phyloP scores from a whole-genome alignment of 768 basidiomycete species.

The Megacollybia marginata region DNA sequence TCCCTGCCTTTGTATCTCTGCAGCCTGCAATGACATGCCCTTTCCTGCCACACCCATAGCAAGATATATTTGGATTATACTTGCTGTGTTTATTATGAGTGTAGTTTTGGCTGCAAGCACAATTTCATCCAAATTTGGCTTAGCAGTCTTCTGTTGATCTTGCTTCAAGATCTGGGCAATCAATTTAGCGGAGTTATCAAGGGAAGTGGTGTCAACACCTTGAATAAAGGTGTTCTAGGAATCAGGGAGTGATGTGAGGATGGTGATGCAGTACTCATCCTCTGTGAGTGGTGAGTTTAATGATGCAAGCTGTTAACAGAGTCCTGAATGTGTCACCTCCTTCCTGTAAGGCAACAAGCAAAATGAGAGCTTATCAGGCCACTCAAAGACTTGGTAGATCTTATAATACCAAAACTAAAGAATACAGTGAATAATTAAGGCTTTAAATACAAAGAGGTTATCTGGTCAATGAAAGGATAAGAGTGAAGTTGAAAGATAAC shows the following conservation, averaged over 20 bases:
- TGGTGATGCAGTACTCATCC: conserved; percentile 24
- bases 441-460: too few relatives aligned
- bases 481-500: too few relatives aligned
- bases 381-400: too few relatives aligned
- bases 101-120: conserved; percentile 9
- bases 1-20: conserved; percentile 1
- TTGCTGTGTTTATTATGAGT: conserved; percentile 4
- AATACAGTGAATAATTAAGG: too few relatives aligned
- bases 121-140: too few relatives aligned
- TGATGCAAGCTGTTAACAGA: conserved; percentile 15
- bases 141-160: too few relatives aligned
- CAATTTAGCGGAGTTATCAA: conserved; percentile 11
- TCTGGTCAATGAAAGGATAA: too few relatives aligned
- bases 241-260: conserved; percentile 26
- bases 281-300: conserved; percentile 15
- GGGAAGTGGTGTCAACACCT: conserved; percentile 10
- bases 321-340: too few relatives aligned
- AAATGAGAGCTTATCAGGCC: too few relatives aligned
- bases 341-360: too few relatives aligned
- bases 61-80: conserved; percentile 1
- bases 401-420: too few relatives aligned
- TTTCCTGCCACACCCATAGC: conserved; percentile 6
- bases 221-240: conserved; percentile 20
- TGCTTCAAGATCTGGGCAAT: conserved; percentile 18
- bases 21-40: conserved; percentile 3